phyloP scores from a whole-genome alignment of 2,329 filamentous ascomycete species.

The Colletotrichum sojae region DNA sequence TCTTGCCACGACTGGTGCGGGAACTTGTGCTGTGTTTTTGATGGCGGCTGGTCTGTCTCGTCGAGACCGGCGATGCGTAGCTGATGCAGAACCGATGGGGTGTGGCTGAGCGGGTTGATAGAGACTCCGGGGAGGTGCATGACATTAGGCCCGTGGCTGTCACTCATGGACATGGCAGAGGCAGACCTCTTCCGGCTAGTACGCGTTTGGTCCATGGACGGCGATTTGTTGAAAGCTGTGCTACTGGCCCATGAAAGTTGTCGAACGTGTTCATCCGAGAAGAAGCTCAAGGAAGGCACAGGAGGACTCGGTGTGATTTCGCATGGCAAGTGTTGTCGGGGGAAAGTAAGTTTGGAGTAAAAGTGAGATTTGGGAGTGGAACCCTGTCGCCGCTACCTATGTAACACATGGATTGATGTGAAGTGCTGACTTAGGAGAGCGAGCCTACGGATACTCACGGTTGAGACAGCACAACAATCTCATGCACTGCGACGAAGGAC shows the following conservation, averaged over 20 bases:
- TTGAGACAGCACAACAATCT: no score
- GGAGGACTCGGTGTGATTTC: no score
- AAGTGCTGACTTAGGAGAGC: no score
- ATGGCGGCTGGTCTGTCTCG: constrained; percentile 61
- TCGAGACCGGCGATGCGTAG: constrained; percentile 67
- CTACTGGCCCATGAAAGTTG: not conserved
- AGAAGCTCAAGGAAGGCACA: not conserved
- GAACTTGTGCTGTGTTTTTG: constrained; percentile 57
- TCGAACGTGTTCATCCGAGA: not conserved
- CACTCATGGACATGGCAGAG: constrained; percentile 41
- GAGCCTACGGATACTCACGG: no score
- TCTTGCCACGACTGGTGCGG: constrained; percentile 60
- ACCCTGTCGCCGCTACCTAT: no score
- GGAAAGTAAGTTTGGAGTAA: no score
- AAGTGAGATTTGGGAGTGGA: no score
- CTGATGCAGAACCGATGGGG: constrained; percentile 66
- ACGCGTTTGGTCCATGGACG: constrained; percentile 17
- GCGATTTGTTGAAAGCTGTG: not conserved
- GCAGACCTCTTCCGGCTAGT: constrained; percentile 51
- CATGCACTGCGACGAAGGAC: no score
- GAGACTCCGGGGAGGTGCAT: constrained; percentile 49
- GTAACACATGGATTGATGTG: no score
- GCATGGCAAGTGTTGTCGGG: no score
- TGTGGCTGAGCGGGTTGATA: constrained; percentile 70
- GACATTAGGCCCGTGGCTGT: constrained; percentile 23